Evolutionary conservation across 352 stramenopile genomes (phyloP).

Genomic region (Phytophthora syringae): DNA sequence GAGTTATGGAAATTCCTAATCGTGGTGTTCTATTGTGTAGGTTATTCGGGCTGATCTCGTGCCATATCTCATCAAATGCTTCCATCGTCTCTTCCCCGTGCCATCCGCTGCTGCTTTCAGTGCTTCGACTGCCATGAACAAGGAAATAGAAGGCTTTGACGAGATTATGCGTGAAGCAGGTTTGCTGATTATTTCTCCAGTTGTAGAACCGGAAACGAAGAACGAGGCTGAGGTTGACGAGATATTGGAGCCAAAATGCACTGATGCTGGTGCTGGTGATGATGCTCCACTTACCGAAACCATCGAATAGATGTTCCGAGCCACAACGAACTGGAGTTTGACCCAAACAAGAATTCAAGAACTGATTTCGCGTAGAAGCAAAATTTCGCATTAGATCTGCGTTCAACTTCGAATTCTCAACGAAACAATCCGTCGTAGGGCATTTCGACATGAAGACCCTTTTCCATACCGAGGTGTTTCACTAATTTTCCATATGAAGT

Average conservation of each 20-base stretch:
- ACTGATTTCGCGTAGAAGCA: not conserved
- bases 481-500: conserved; percentile 39
- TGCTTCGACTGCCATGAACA: conserved; percentile 21
- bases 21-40: conserved; percentile 27
- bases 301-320: conserved; percentile 13
- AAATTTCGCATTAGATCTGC: not conserved
- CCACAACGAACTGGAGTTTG: too few relatives aligned
- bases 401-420: not conserved
- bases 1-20: conserved; percentile 3
- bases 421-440: conserved; percentile 73
- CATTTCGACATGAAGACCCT: conserved; percentile 71
- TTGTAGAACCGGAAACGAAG: conserved; percentile 12
- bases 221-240: conserved; percentile 37
- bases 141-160: conserved; percentile 47
- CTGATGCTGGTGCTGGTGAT: not conserved
- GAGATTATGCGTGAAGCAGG: conserved; percentile 58
- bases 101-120: conserved; percentile 30
- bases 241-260: not conserved
- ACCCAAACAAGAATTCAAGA: too few relatives aligned
- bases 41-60: conserved; percentile 63
- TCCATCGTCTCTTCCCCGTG: conserved; percentile 68
- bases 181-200: conserved; percentile 12
- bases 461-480: conserved; percentile 34
- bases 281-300: not conserved
- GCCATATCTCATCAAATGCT: conserved; percentile 76